Base-by-base conservation (phyloP, 257 asterid species). In the Ballota nigra region DNA sequence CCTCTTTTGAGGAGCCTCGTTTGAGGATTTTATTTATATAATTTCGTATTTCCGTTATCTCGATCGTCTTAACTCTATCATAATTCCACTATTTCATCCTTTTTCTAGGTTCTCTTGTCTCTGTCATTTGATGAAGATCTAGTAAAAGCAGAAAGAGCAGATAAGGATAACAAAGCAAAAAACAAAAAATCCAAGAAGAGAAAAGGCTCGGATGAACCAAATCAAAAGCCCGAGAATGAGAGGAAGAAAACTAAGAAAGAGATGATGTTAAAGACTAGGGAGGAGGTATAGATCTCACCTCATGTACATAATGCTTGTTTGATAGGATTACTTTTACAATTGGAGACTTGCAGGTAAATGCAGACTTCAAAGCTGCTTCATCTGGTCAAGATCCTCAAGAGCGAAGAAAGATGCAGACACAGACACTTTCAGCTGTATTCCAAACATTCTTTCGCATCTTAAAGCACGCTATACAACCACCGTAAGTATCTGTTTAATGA, bases 111-210 rank as follows among this genome's bases (percentile, higher is more conserved):
- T 67, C 79, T 92, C 56, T 45, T 86, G 88, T 83, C 85, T 74
- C 85, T 95, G 62, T 80, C 86, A 64, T 95, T 95, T 74, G 98
- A 95, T 69, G 99, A 95, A 69, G 98, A 95, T 77, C 88, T 95
- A 73, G 83, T 92, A 60, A 95, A 84, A 69, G 81, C 86, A 22
- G 88, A 83, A 77, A 77, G 64, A 60, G 72, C 86, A 29, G 88
- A 82, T 43, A 79, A 61, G 23, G 95, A 88, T 43, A 78, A 81
- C 58, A 85, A 80, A 74, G 45, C 68, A 34, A 88, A 86, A 72
- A 72, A 59, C 80, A 89, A 91, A 66, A 89, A 78, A 20, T 79
- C 74, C 59, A 89, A 84, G 86, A 91, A 89, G 83, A 79, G 85
- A 66, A 88, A 86, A 79, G 84, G 85, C 33, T 38, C 33, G 65